Evolutionary conservation across 148 eudicot species (phyloP), one percentile per base, ranked within the genome.

Genomic region (Euryodendron excelsum): DNA sequence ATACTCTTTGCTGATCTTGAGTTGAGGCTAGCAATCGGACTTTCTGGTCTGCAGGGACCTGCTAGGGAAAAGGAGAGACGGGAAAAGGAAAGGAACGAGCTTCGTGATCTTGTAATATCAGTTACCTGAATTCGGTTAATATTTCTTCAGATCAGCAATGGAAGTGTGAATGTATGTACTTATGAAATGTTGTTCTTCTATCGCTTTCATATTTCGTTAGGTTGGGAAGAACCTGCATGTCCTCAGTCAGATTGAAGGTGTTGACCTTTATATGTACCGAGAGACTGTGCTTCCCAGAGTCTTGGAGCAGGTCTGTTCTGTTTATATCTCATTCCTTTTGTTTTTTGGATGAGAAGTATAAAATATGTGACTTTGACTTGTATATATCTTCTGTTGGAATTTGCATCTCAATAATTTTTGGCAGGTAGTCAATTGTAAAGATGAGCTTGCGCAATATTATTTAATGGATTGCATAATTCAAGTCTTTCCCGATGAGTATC

Each of bases 11-110:
- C 90, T 92, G 91, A 88, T 87, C 88, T 86, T 91, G 91, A 87
- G 88, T 85, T 94, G 93, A 91, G 87, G 87, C 84, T 85, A 87
- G 89, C 93, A 88, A 87, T 83, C 90, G 85, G 89, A 80, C 92
- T 91, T 89, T 91, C 90, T 89, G 84, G 88, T 85, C 92, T 96
- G 92, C 95, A 96, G 99, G 99, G 99, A 93, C 94, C 98, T 84
- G 87, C 99, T 79, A 87, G 94, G 80, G 97, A 92, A 77, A 96
- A 89, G 93, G 98, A 93, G 81, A 93, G 87, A 89, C 90, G 93
- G 80, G 99, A 92, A 55, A 96, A 96, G 63, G 99, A 96, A 84
- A 88, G 99, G 87, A 85, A 91, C 86, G 99, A 96, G 85, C 99
- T 96, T 78, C 99, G 99, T 81, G 99, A 96, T 84, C 98, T 96